phyloP scores from a whole-genome alignment of 2,329 filamentous ascomycete species.

The Hypoxylon sp. region DNA sequence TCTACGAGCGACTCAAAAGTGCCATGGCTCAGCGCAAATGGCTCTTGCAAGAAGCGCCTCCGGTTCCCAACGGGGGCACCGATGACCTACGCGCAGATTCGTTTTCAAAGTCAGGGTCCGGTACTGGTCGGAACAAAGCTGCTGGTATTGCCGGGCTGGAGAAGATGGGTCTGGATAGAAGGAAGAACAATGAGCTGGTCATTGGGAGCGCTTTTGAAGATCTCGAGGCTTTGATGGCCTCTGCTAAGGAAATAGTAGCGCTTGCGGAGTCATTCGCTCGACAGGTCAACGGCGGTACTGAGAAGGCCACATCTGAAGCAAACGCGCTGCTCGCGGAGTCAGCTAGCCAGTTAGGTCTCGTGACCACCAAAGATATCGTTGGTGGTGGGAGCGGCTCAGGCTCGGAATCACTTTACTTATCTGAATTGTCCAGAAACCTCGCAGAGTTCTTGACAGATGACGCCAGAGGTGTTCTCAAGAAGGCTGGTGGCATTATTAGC shows the following conservation, averaged over 20 bases:
- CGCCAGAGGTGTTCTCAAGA: constrained; percentile 80
- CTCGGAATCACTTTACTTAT: constrained; percentile 88
- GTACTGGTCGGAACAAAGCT: constrained; percentile 66
- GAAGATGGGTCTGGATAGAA: constrained; percentile 84
- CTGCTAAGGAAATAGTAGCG: constrained; percentile 94
- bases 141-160: constrained; percentile 95
- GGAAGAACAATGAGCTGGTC: constrained; percentile 92
- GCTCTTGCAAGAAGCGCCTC: constrained; percentile 91
- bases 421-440: constrained; percentile 85
- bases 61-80: constrained; percentile 73
- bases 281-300: constrained; percentile 71
- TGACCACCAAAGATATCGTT: constrained; percentile 97
- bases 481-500: constrained; percentile 88
- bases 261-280: constrained; percentile 89
- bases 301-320: constrained; percentile 76
- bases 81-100: constrained; percentile 57
- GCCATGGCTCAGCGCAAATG: constrained; percentile 95
- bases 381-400: constrained; percentile 74
- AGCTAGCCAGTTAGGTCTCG: constrained; percentile 84
- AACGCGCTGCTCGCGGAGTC: constrained; percentile 84
- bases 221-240: constrained; percentile 95
- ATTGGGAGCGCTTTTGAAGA: constrained; percentile 97
- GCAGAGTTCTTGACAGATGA: constrained; percentile 94
- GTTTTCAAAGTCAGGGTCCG: constrained; percentile 48
- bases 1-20: constrained; percentile 88